phyloP scores from a whole-genome alignment of 768 basidiomycete species.

The Calocybe indica region DNA sequence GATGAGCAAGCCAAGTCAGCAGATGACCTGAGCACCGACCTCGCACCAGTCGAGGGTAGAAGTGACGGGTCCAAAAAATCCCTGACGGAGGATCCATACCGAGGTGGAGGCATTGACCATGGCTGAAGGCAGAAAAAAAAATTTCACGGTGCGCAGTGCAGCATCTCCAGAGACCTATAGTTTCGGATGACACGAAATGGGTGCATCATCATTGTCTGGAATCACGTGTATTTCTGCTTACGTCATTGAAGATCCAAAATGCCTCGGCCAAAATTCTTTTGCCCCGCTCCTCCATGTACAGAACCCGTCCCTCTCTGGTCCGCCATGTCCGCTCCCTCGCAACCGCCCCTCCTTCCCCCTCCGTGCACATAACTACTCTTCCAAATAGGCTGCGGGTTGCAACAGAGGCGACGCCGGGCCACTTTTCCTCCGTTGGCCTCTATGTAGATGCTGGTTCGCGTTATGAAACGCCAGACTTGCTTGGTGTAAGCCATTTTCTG shows the following conservation, averaged over 20 bases:
- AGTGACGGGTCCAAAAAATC: constrained; percentile 60
- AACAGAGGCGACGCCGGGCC: constrained; percentile 85
- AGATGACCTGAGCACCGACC: constrained; percentile 23
- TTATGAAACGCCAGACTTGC: constrained; percentile 69
- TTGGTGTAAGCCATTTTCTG: constrained; percentile 86
- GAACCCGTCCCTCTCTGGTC: constrained; percentile 12
- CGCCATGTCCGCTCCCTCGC: constrained; percentile 11
- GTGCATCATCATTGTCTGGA: constrained; percentile 1
- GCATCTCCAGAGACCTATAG: neutral
- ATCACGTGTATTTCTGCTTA: too few species aligned
- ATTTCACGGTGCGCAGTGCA: neutral
- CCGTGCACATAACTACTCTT: constrained; percentile 71
- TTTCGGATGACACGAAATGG: neutral
- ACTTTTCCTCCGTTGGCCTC: constrained; percentile 91
- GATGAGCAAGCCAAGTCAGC: neutral
- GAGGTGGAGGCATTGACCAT: constrained; percentile 31
- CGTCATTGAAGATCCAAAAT: too few species aligned
- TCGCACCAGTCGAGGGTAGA: constrained; percentile 76
- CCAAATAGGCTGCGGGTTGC: constrained; percentile 91
- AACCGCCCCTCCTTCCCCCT: constrained; percentile 16
- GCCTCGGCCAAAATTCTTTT: too few species aligned
- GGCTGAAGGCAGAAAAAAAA: constrained; percentile 6
- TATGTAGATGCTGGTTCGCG: constrained; percentile 93
- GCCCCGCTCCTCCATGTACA: constrained; percentile 2
- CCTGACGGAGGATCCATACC: constrained; percentile 28